Evolutionary conservation across 75 land plant genomes (phyloP).

Genomic region (Chamaecyparis obtusa): DNA sequence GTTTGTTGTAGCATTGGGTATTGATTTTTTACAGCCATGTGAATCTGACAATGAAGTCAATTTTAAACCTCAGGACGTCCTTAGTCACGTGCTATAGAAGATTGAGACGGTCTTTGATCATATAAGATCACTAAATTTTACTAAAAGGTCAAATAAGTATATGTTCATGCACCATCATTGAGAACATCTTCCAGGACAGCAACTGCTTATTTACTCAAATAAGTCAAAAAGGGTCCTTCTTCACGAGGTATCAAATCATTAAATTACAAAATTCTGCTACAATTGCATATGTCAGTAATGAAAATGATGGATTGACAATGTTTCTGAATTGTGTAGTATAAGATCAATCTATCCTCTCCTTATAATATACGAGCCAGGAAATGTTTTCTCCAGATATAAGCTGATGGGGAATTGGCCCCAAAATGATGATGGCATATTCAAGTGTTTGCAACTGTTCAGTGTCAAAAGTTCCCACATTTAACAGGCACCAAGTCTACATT

Average conservation of each 20-base stretch:
- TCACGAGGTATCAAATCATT: background rate
- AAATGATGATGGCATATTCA: background rate
- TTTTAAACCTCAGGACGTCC: background rate
- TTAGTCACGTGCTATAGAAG: background rate
- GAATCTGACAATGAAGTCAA: background rate
- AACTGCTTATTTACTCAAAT: background rate
- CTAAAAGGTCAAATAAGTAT: background rate
- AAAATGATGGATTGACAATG: background rate
- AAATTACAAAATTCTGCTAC: background rate
- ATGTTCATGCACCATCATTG: background rate
- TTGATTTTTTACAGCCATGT: background rate
- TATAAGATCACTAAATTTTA: background rate
- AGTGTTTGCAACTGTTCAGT: background rate
- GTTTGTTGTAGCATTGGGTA: background rate
- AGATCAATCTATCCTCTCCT: background rate
- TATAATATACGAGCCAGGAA: background rate
- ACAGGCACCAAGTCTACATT: background rate
- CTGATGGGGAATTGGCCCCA: background rate
- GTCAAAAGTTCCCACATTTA: background rate
- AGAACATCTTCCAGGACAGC: constrained; percentile 1
- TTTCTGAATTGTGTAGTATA: background rate
- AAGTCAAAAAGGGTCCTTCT: background rate
- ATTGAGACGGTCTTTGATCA: background rate
- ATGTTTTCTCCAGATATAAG: background rate
- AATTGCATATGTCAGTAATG: background rate